Conservation (phyloP, 2,329 filamentous ascomycete species). For the Xylaria sp. region DNA sequence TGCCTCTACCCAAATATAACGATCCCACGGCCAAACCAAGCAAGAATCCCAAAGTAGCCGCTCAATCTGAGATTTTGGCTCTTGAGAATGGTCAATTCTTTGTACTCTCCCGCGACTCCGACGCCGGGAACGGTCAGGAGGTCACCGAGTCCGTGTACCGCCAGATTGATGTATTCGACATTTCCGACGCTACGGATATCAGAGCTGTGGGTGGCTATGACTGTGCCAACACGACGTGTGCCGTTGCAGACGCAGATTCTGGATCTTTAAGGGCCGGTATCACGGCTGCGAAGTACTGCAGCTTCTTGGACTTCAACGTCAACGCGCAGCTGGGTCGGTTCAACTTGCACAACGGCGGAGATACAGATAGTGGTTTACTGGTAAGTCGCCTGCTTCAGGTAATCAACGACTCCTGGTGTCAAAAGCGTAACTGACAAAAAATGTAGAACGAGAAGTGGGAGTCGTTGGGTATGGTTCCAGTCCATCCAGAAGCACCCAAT, state of each 20-base stretch:
- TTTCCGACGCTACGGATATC: conserved; percentile 70
- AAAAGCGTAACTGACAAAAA: conserved; percentile 25
- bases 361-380: conserved; percentile 66
- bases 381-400: conserved; percentile 33
- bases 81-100: conserved; percentile 73
- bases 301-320: conserved; percentile 75
- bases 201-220: conserved; percentile 57
- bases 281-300: conserved; percentile 69
- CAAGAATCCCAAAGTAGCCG: conserved; percentile 62
- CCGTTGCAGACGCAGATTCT: conserved; percentile 46
- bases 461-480: conserved; percentile 70
- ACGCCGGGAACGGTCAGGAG: conserved; percentile 67
- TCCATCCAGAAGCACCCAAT: conserved; percentile 57
- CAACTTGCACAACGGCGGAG: conserved; percentile 74
- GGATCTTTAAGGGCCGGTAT: conserved; percentile 67
- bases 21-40: conserved; percentile 62
- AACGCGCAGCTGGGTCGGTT: conserved; percentile 73
- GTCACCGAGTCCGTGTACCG: conserved; percentile 69
- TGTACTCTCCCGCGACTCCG: conserved; percentile 72
- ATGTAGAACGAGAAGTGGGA: conserved; percentile 80
- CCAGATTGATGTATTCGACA: conserved; percentile 76
- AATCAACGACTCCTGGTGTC: not conserved
- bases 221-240: conserved; percentile 47
- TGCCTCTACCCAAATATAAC: conserved; percentile 70
- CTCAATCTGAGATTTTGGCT: conserved; percentile 75